Percentiles rank a stretch among this genome's conserved stretches.
phyloP scores from a whole-genome alignment of 352 stramenopile species.

The Globisporangium ultimum region DNA sequence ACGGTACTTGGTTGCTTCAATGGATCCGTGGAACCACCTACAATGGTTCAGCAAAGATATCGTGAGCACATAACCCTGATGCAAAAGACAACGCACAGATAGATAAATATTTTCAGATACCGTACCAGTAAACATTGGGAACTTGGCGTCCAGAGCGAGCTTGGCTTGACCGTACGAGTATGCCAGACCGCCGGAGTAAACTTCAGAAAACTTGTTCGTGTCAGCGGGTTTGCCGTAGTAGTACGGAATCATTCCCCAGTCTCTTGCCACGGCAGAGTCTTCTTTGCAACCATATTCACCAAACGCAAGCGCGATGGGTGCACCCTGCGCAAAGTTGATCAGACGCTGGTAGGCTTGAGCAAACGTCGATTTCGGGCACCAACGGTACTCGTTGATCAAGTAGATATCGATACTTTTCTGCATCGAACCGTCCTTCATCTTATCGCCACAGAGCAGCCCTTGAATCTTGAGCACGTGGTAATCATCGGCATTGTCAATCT shows the following conservation, averaged over 20 bases:
- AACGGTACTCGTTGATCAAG: slow-evolving; percentile 88
- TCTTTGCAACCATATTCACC: slow-evolving; percentile 83
- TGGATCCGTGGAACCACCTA: slow-evolving; percentile 60
- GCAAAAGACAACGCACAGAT: no score
- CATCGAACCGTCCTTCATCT: slow-evolving; percentile 80
- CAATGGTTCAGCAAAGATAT: background rate
- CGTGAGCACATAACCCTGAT: background rate
- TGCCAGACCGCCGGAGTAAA: slow-evolving; percentile 79
- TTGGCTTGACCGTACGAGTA: slow-evolving; percentile 88
- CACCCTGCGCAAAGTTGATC: slow-evolving; percentile 65
- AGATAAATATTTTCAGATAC: background rate
- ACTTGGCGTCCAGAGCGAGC: slow-evolving; percentile 56
- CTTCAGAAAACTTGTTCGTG: slow-evolving; percentile 66
- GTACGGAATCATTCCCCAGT: slow-evolving; percentile 81
- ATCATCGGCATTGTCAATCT: slow-evolving; percentile 62
- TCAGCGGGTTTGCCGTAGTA: slow-evolving; percentile 64
- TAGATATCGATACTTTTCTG: slow-evolving; percentile 85
- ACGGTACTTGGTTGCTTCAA: slow-evolving; percentile 52
- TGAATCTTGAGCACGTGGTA: slow-evolving; percentile 84
- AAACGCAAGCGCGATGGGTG: slow-evolving; percentile 77
- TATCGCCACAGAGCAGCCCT: slow-evolving; percentile 80
- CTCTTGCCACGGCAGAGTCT: slow-evolving; percentile 33
- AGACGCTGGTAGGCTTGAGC: slow-evolving; percentile 69
- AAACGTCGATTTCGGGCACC: slow-evolving; percentile 70
- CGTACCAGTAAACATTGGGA: slow-evolving; percentile 81